Evolutionary conservation across 495 filamentous ascomycete genomes (phyloP).

Genomic region (Staphylotrichum tortipilum): DNA sequence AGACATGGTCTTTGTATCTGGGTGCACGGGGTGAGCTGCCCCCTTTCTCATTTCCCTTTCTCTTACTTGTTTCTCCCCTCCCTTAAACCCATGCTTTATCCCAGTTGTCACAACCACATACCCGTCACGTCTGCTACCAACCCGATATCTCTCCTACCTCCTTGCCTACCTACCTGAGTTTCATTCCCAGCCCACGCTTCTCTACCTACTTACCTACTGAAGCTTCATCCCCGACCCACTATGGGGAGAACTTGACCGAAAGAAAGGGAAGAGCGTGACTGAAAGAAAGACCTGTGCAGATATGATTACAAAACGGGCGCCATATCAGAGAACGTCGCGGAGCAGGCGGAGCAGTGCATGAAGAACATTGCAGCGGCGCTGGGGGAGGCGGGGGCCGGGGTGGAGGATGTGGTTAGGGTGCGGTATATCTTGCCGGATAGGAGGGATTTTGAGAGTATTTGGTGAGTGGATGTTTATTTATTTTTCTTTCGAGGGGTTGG

Average conservation of each 20-base stretch:
- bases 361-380: slow-evolving; percentile 29
- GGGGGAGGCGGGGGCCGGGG: slow-evolving; percentile 19
- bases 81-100: too few relatives aligned
- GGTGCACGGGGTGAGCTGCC: slow-evolving; percentile 29
- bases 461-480: slow-evolving; percentile 9
- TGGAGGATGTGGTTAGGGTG: slow-evolving; percentile 31
- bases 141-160: too few relatives aligned
- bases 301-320: slow-evolving; percentile 32
- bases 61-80: background rate
- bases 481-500: background rate
- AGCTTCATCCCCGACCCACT: too few relatives aligned
- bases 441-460: slow-evolving; percentile 23
- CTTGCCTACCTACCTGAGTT: too few relatives aligned
- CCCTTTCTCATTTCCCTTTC: background rate
- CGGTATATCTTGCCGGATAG: slow-evolving; percentile 32
- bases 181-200: too few relatives aligned
- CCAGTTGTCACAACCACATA: too few relatives aligned
- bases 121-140: too few relatives aligned
- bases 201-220: too few relatives aligned
- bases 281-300: slow-evolving; percentile 15
- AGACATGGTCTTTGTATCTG: slow-evolving; percentile 32
- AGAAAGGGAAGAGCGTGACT: background rate
- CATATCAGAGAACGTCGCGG: slow-evolving; percentile 24
- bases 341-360: slow-evolving; percentile 30
- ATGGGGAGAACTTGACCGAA: too few relatives aligned